A percentile compares a stretch with the other conserved stretches of the same genome.
Conservation (phyloP, 164 flowering plant genomes). For the Platanus orientalis region DNA sequence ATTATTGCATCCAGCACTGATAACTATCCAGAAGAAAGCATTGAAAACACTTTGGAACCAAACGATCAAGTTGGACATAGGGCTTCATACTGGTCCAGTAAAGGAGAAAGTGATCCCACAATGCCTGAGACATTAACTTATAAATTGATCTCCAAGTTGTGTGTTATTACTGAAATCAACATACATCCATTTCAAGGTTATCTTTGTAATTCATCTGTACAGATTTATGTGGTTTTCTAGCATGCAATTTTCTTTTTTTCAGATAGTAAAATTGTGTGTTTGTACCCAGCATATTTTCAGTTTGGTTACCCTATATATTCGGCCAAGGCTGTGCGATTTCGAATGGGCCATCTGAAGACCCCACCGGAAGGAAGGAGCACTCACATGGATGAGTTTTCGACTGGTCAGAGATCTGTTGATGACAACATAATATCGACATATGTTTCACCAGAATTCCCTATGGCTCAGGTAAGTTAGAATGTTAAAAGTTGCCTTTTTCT, state of each 20-base stretch:
- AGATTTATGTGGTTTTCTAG: background rate
- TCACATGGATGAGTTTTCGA: constrained; percentile 14
- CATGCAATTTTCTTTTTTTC: background rate
- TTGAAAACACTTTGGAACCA: constrained; percentile 60
- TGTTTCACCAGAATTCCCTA: too few relatives aligned
- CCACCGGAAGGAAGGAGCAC: constrained; percentile 10
- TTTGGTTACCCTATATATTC: constrained; percentile 35
- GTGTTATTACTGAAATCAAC: too few relatives aligned
- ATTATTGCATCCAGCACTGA: constrained; percentile 91
- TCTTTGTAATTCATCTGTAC: background rate
- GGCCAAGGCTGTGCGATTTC: constrained; percentile 47
- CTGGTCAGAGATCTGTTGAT: constrained; percentile 9
- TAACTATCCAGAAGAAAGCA: constrained; percentile 63
- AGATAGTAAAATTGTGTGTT: background rate
- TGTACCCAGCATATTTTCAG: constrained; percentile 42
- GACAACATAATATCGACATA: constrained; percentile 39
- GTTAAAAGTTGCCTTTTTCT: too few relatives aligned
- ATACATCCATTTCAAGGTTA: constrained; percentile 85
- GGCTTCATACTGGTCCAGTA: constrained; percentile 92
- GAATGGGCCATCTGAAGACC: constrained; percentile 32
- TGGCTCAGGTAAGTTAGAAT: constrained; percentile 41
- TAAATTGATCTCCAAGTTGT: constrained; percentile 38
- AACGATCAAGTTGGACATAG: constrained; percentile 33
- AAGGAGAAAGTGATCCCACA: constrained; percentile 52
- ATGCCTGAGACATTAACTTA: constrained; percentile 68